A percentile compares a stretch with the other conserved stretches of the same genome.
phyloP scores from a whole-genome alignment of 140 eudicot species.

The Stevia rebaudiana region DNA sequence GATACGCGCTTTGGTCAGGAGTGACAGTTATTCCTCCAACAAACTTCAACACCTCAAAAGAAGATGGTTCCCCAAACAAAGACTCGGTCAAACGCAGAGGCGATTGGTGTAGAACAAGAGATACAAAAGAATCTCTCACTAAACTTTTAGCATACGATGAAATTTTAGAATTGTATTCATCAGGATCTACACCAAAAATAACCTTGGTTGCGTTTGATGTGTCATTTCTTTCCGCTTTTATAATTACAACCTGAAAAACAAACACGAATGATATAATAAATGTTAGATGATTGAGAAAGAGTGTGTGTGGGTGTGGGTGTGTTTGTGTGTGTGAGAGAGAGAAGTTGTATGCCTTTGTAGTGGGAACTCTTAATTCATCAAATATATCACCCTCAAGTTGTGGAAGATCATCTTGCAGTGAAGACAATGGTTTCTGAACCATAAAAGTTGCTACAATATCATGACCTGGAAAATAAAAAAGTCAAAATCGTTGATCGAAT shows the following conservation, averaged over 20 bases:
- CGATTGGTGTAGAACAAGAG: conserved; percentile 46
- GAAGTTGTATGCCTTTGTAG: conserved; percentile 48
- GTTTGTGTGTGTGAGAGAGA: background rate
- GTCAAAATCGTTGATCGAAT: conserved; percentile 9
- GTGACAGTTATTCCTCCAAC: conserved; percentile 76
- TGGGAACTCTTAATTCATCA: conserved; percentile 60
- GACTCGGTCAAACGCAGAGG: conserved; percentile 55
- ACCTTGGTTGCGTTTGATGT: conserved; percentile 59
- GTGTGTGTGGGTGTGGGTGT: background rate
- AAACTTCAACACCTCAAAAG: conserved; percentile 86
- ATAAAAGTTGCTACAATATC: conserved; percentile 78
- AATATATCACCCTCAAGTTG: conserved; percentile 71
- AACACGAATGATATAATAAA: background rate
- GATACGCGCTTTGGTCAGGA: conserved; percentile 75
- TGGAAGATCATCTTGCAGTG: conserved; percentile 52
- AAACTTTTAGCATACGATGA: conserved; percentile 58
- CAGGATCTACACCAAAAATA: conserved; percentile 75
- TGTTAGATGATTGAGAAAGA: background rate
- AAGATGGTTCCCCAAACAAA: conserved; percentile 70
- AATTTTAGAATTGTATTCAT: conserved; percentile 41
- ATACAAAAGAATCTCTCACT: conserved; percentile 51
- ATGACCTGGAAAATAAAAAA: conserved; percentile 53
- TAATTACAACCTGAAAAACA: conserved; percentile 58
- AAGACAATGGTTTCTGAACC: conserved; percentile 57
- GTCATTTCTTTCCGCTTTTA: conserved; percentile 42